A percentile compares a stretch with the other conserved stretches of the same genome.
phyloP scores from a whole-genome alignment of 75 land plant species.

The Azolla pinnata region DNA sequence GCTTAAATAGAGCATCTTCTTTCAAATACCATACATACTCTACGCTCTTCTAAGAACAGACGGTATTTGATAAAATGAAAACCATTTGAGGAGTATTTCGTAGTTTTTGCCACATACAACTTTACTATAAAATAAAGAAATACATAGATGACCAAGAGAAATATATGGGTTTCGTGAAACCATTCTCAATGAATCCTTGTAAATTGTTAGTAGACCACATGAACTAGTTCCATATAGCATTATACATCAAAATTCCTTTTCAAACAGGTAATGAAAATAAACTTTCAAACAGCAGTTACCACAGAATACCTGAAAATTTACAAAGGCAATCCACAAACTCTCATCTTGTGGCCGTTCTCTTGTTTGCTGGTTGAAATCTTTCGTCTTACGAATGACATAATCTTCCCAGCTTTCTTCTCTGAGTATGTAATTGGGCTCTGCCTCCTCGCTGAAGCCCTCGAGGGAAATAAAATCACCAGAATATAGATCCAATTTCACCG shows the following conservation, averaged over 20 bases:
- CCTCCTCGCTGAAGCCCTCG: conserved; percentile 31
- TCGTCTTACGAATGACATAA: conserved; percentile 61
- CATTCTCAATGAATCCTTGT: too few species aligned
- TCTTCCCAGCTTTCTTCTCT: conserved; percentile 88
- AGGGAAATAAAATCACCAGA: background rate
- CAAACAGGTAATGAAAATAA: background rate
- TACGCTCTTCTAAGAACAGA: too few species aligned
- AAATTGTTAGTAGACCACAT: too few species aligned
- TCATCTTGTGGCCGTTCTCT: conserved; percentile 77
- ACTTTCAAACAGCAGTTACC: background rate
- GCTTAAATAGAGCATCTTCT: too few species aligned
- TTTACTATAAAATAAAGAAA: too few species aligned
- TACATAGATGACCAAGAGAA: too few species aligned
- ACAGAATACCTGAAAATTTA: conserved; percentile 55
- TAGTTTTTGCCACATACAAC: too few species aligned
- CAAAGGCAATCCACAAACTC: conserved; percentile 73
- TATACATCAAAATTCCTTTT: background rate
- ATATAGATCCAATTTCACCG: background rate
- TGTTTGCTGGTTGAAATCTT: conserved; percentile 65
- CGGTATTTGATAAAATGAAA: too few species aligned
- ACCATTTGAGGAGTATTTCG: too few species aligned
- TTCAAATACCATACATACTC: too few species aligned
- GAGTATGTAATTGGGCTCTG: conserved; percentile 7
- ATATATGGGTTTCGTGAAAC: too few species aligned
- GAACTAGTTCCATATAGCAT: background rate